Conservation (phyloP, 768 basidiomycete genomes). For the Leucosporidium scottii region DNA sequence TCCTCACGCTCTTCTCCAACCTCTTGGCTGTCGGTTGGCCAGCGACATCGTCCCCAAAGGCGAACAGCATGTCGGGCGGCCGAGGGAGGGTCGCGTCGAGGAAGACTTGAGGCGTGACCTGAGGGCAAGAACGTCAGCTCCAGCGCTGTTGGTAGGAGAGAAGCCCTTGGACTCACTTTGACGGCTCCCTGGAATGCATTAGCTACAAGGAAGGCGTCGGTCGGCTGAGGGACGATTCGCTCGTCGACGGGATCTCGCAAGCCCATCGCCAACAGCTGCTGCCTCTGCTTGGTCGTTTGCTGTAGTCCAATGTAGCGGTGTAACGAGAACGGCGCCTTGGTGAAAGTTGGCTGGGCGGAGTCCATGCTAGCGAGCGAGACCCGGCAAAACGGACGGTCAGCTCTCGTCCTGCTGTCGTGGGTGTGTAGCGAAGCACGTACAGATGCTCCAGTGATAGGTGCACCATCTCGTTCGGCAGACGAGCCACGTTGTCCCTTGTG, state of each 20-base stretch:
- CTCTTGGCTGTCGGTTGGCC: slow-evolving; percentile 8
- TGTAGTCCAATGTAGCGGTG: slow-evolving; percentile 10
- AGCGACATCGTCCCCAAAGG: slow-evolving; percentile 25
- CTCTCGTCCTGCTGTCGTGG: neutral
- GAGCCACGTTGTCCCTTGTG: slow-evolving; percentile 2
- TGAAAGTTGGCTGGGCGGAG: neutral
- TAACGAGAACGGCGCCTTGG: slow-evolving; percentile 6
- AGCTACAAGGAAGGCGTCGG: neutral
- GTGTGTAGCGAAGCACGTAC: slow-evolving; percentile 1
- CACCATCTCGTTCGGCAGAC: slow-evolving; percentile 2
- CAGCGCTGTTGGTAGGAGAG: neutral
- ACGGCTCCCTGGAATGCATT: slow-evolving; percentile 3
- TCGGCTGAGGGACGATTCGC: neutral
- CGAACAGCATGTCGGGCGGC: slow-evolving; percentile 29
- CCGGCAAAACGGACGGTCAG: neutral
- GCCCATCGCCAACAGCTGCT: slow-evolving; percentile 1
- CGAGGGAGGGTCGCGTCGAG: slow-evolving; percentile 6
- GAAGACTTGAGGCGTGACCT: slow-evolving; percentile 19
- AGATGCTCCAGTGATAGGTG: slow-evolving; percentile 26
- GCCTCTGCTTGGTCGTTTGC: neutral
- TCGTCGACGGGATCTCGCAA: slow-evolving; percentile 1
- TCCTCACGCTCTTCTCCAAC: slow-evolving; percentile 17
- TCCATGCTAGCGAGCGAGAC: neutral
- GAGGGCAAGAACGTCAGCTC: too few relatives aligned
- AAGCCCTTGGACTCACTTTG: slow-evolving; percentile 1